phyloP scores from a whole-genome alignment of 2,329 filamentous ascomycete species.

The Fonsecaea erecta region DNA sequence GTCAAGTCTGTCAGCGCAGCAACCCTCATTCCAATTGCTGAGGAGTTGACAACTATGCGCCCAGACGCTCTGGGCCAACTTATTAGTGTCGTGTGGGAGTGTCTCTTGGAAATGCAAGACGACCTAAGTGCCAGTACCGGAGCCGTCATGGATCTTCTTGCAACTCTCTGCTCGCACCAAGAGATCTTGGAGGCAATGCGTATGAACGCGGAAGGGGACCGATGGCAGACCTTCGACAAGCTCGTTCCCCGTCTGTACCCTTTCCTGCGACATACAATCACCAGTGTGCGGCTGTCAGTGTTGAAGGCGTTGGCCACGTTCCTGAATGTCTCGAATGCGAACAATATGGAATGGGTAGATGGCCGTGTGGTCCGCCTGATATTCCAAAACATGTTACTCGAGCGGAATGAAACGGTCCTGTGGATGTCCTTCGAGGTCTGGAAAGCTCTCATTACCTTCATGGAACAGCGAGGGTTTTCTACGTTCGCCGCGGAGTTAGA shows the following conservation, averaged over 20 bases:
- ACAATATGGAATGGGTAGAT: slow-evolving; percentile 87
- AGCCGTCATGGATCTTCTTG: slow-evolving; percentile 96
- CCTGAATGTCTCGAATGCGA: slow-evolving; percentile 78
- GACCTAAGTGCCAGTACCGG: slow-evolving; percentile 96
- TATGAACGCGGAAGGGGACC: slow-evolving; percentile 77
- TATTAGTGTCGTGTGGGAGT: slow-evolving; percentile 96
- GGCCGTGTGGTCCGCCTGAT: slow-evolving; percentile 85
- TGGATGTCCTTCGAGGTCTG: slow-evolving; percentile 85
- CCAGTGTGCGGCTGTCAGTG: slow-evolving; percentile 89
- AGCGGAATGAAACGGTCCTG: slow-evolving; percentile 82
- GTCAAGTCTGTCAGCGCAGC: slow-evolving; percentile 95
- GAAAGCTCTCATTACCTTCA: slow-evolving; percentile 59
- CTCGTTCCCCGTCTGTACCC: slow-evolving; percentile 93
- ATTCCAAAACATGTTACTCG: slow-evolving; percentile 94
- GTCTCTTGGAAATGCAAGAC: slow-evolving; percentile 93
- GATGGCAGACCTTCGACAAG: slow-evolving; percentile 86
- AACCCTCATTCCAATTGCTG: slow-evolving; percentile 94
- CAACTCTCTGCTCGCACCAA: slow-evolving; percentile 92
- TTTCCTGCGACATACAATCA: slow-evolving; percentile 96
- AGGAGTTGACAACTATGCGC: slow-evolving; percentile 88
- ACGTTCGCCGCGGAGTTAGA: slow-evolving; percentile 74
- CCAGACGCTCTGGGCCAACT: slow-evolving; percentile 76
- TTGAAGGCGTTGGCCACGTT: slow-evolving; percentile 92
- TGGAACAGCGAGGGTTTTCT: slow-evolving; percentile 62
- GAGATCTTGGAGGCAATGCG: slow-evolving; percentile 95